phyloP scores from a whole-genome alignment of 1,284 basidiomycete species.

The Paramarasmius palmivorus region DNA sequence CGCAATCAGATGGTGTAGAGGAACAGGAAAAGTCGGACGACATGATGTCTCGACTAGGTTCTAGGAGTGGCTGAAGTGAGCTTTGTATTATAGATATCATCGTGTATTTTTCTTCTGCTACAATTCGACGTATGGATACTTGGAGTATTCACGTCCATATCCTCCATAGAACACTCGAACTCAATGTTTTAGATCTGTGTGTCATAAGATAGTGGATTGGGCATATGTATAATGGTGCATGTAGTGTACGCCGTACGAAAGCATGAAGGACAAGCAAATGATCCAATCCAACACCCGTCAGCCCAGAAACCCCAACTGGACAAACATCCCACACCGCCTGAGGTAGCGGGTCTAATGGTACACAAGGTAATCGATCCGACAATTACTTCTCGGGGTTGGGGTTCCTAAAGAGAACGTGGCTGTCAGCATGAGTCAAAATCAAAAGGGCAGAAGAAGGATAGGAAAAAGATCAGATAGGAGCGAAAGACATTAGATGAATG shows the following conservation, averaged over 20 bases:
- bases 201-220: not conserved
- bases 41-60: conserved; percentile 71
- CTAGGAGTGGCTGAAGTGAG: conserved; percentile 51
- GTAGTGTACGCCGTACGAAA: not conserved
- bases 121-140: too few species aligned
- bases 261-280: not conserved
- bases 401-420: conserved; percentile 54
- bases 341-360: conserved; percentile 2
- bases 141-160: not conserved
- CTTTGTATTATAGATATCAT: not conserved
- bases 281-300: conserved; percentile 1
- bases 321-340: too few species aligned
- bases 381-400: conserved; percentile 79
- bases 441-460: conserved; percentile 11
- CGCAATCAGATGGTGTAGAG: conserved; percentile 77
- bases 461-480: conserved; percentile 78
- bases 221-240: conserved; percentile 2
- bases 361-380: not conserved
- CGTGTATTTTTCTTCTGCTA: too few species aligned
- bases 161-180: too few species aligned
- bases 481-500: conserved; percentile 88
- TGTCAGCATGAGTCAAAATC: conserved; percentile 1
- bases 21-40: conserved; percentile 83
- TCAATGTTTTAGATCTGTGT: too few species aligned
- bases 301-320: conserved; percentile 2